Evolutionary conservation across 2,329 filamentous ascomycete genomes (phyloP), one percentile per base, ranked within the genome.

Genomic region (Leptographium wingfieldii): DNA sequence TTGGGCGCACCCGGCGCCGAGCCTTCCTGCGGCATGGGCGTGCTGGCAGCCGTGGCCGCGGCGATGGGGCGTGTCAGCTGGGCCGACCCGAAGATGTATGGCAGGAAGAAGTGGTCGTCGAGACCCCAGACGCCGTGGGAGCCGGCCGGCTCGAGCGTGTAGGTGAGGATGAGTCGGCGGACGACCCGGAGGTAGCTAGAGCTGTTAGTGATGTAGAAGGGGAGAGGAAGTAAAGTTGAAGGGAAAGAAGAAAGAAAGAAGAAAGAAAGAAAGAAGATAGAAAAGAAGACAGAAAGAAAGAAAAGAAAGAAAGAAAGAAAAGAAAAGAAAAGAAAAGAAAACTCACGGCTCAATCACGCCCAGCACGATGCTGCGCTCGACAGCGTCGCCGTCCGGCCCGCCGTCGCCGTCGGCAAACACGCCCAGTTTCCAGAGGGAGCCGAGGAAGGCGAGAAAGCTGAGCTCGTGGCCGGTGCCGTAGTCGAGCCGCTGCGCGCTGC

Each of bases 91-190:
- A 97, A 92, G 60, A 99, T 90, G 72, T 97, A 99, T 0, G 94
- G 88, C 31, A 94, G 73, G 71, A 99, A 97, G 10, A 85, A 92
- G 73, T 99, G 92, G 71, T 99, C 94, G 70, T 99, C 94, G n/a
- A 99, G 79, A 25, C 94, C 94, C 94, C 94, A 99, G 25, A 99
- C 94, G 3, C 94, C 94, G 69, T 97, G 94, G 1, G 92, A 95
- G 2, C 94, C 94, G 6, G 94, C 94, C 4, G 94, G 94, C 69
- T 99, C 94, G 25, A 99, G 82, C 0, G 86, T 96, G 71, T 97
- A 99, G 2, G 86, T 92, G 57, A 90, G 77, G 66, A 99, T 96
- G 11, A 99, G 79, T 51, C 81, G 84, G 48, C 94, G 86, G 54
- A 96, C 78, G 2, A 97, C 85, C 38, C 77, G 76, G n/a, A 95